phyloP scores from a whole-genome alignment of 2,329 filamentous ascomycete species.

The Claviceps maximensis region DNA sequence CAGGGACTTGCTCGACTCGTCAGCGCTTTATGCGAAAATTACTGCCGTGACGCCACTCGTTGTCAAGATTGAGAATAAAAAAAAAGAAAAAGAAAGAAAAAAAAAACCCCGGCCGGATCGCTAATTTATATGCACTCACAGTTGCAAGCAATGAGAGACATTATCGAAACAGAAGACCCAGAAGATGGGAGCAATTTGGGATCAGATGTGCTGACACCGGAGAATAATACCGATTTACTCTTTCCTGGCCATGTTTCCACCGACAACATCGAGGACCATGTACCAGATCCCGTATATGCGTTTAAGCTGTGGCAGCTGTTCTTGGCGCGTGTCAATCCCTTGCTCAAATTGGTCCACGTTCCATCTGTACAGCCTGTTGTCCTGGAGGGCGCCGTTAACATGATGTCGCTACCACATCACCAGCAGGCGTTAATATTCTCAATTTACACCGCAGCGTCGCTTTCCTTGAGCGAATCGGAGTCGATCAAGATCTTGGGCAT shows the following conservation, averaged over 20 bases:
- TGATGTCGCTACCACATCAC: conserved; percentile 40
- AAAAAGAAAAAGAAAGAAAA: not conserved
- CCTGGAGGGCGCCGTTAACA: conserved; percentile 45
- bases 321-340: conserved; percentile 59
- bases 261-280: conserved; percentile 35
- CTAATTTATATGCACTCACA: conserved; percentile 16
- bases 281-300: conserved; percentile 52
- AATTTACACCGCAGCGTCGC: conserved; percentile 49
- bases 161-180: conserved; percentile 35
- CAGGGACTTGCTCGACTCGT: not conserved
- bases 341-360: conserved; percentile 60
- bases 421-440: conserved; percentile 49
- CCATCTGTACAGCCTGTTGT: conserved; percentile 55
- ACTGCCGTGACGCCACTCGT: not conserved
- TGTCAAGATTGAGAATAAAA: not conserved
- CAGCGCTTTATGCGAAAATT: not conserved
- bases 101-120: not conserved
- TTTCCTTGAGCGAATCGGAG: conserved; percentile 42
- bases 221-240: conserved; percentile 38
- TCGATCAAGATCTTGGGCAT: conserved; percentile 38
- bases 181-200: conserved; percentile 36
- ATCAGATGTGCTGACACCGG: conserved; percentile 36
- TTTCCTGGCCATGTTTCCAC: conserved; percentile 28
- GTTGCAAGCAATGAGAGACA: conserved; percentile 46
- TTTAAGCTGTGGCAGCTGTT: conserved; percentile 65